Evolutionary conservation across 2,329 filamentous ascomycete genomes (phyloP).

Genomic region (Chaetoscypha palmicola): DNA sequence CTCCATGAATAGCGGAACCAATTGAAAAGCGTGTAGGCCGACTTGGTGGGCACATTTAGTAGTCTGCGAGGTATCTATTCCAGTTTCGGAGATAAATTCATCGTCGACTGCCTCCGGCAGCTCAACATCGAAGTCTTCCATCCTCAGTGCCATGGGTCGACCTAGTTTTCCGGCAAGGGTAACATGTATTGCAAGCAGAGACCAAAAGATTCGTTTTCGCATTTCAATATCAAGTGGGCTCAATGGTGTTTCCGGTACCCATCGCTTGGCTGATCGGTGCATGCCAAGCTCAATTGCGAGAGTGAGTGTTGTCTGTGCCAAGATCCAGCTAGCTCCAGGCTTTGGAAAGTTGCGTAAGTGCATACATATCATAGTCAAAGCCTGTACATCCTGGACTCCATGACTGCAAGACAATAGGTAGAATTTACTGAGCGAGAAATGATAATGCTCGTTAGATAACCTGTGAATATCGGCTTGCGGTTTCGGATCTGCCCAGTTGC

Average conservation of each 20-base stretch:
- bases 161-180: slow-evolving; percentile 71
- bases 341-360: slow-evolving; percentile 75
- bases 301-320: slow-evolving; percentile 57
- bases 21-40: slow-evolving; percentile 58
- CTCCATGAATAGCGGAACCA: slow-evolving; percentile 61
- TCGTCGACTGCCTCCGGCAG: slow-evolving; percentile 67
- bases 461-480: slow-evolving; percentile 51
- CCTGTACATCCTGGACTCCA: slow-evolving; percentile 63
- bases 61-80: slow-evolving; percentile 47
- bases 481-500: slow-evolving; percentile 53
- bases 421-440: slow-evolving; percentile 64
- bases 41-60: slow-evolving; percentile 61
- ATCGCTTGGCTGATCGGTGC: slow-evolving; percentile 61
- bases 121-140: slow-evolving; percentile 73
- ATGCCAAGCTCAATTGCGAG: slow-evolving; percentile 69
- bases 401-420: slow-evolving; percentile 56
- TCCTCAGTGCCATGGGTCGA: slow-evolving; percentile 65
- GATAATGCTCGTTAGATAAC: slow-evolving; percentile 70
- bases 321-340: slow-evolving; percentile 65
- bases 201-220: slow-evolving; percentile 74
- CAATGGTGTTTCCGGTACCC: slow-evolving; percentile 38
- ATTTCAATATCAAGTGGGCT: slow-evolving; percentile 64
- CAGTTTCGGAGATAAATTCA: slow-evolving; percentile 57
- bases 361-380: slow-evolving; percentile 61
- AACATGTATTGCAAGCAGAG: slow-evolving; percentile 57